Evolutionary conservation across 441 rosid genomes (phyloP).

Genomic region (Eutrema salsugineum): DNA sequence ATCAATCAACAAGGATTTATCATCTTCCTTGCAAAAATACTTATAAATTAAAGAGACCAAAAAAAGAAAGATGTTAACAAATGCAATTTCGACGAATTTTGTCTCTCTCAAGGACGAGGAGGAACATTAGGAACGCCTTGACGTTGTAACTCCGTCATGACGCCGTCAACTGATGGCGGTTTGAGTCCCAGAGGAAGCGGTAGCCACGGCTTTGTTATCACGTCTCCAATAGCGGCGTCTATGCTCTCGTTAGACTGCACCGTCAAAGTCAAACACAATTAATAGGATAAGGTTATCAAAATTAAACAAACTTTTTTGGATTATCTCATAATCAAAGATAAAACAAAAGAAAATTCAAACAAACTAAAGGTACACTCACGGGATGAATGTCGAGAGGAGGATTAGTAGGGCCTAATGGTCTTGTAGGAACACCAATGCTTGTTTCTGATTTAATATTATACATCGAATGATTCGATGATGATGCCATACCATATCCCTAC

Average conservation of each 20-base stretch:
- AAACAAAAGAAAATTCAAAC: not conserved
- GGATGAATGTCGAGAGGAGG: constrained; percentile 67
- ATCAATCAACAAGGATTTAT: constrained; percentile 17
- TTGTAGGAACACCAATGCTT: constrained; percentile 39
- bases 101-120: constrained; percentile 14
- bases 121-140: constrained; percentile 67
- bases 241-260: constrained; percentile 75
- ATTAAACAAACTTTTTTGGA: not conserved
- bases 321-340: not conserved
- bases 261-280: not conserved
- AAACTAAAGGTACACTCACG: constrained; percentile 40
- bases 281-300: not conserved
- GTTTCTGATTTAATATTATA: constrained; percentile 33
- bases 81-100: constrained; percentile 24
- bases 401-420: constrained; percentile 40
- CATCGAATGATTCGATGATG: constrained; percentile 46
- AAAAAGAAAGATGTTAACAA: not conserved
- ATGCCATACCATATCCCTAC: constrained; percentile 60
- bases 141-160: constrained; percentile 70
- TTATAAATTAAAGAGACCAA: not conserved
- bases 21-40: constrained; percentile 22
- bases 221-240: constrained; percentile 89
- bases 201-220: constrained; percentile 75
- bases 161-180: constrained; percentile 77
- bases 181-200: constrained; percentile 90